Percentiles rank a stretch among this genome's conserved stretches.
phyloP scores from a whole-genome alignment of 169 alveolate genomes.

The Plasmodium fragile region DNA sequence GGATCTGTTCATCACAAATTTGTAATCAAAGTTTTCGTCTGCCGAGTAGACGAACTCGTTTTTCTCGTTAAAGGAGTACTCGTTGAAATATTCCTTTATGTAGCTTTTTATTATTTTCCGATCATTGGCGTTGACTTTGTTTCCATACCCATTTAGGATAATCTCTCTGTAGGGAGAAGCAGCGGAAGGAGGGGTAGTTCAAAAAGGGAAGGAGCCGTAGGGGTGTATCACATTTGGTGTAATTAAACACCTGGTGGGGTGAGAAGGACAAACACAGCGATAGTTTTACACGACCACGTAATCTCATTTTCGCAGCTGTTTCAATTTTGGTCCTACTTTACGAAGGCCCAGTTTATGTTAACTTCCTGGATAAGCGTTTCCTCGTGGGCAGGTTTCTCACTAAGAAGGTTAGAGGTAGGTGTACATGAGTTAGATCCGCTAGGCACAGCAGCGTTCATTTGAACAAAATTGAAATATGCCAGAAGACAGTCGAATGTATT shows the following conservation, averaged over 20 bases:
- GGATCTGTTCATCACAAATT: constrained; percentile 46
- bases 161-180: constrained; percentile 14
- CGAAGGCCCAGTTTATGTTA: constrained; percentile 54
- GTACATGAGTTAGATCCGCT: background rate
- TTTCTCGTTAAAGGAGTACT: constrained; percentile 61
- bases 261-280: background rate
- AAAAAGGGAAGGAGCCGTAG: background rate
- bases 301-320: background rate
- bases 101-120: constrained; percentile 67
- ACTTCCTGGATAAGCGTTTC: background rate
- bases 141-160: constrained; percentile 60
- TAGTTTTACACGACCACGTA: background rate
- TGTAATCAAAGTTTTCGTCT: constrained; percentile 42
- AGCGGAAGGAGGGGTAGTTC: background rate
- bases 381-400: background rate
- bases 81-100: constrained; percentile 65
- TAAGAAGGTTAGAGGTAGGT: background rate
- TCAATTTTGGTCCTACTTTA: constrained; percentile 16
- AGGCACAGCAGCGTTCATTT: background rate
- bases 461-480: constrained; percentile 28
- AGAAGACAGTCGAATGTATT: constrained; percentile 49
- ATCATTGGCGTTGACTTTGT: constrained; percentile 16
- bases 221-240: background rate
- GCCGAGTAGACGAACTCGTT: constrained; percentile 51
- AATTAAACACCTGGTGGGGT: background rate